Conservation (phyloP, 1,284 basidiomycete species). For the Rhizoctonia solani region DNA sequence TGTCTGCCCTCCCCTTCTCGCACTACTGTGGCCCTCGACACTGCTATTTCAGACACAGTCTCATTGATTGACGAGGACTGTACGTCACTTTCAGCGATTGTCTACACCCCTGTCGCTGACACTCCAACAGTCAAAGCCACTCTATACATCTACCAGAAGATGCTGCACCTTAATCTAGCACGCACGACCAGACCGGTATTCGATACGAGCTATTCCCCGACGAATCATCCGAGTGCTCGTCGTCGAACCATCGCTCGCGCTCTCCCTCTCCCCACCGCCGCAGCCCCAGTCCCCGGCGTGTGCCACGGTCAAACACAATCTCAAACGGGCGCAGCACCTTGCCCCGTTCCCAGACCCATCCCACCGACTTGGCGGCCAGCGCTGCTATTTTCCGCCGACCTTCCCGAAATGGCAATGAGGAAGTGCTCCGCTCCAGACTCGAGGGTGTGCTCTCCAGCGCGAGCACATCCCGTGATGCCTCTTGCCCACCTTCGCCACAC, state of each 20-base stretch:
- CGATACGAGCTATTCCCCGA: background rate
- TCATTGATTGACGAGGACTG: background rate
- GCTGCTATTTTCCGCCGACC: background rate
- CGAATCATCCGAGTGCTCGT: constrained; percentile 10
- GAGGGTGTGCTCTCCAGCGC: constrained; percentile 26
- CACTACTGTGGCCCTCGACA: background rate
- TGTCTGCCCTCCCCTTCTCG: background rate
- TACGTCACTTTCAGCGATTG: background rate
- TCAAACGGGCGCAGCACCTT: constrained; percentile 8
- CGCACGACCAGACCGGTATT: constrained; percentile 20
- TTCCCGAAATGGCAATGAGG: constrained; percentile 10
- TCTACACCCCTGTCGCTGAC: no score
- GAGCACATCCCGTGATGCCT: constrained; percentile 5
- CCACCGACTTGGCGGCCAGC: background rate
- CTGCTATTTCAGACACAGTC: background rate
- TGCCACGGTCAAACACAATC: constrained; percentile 6
- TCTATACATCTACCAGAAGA: constrained; percentile 1
- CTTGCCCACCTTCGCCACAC: constrained; percentile 15
- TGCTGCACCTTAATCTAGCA: constrained; percentile 11
- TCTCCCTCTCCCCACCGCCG: background rate
- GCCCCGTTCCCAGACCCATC: constrained; percentile 14
- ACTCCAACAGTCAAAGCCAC: no score
- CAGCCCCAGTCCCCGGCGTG: background rate
- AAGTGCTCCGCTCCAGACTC: constrained; percentile 21
- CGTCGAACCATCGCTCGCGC: background rate